phyloP scores from a whole-genome alignment of 225 moss, liverwort and hornwort species.

The Marchantia polymorpha region DNA sequence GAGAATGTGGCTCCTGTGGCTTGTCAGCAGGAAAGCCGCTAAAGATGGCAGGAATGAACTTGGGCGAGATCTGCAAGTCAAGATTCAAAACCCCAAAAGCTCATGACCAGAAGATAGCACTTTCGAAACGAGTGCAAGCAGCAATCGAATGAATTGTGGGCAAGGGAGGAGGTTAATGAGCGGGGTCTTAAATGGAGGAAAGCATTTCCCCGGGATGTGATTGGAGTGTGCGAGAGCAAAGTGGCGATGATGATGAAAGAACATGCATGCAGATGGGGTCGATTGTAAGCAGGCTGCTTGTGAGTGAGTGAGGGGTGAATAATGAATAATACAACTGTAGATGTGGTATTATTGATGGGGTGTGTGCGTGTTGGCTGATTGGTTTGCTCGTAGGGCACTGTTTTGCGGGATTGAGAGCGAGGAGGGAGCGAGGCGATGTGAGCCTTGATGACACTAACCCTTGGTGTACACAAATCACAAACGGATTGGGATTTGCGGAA shows the following conservation, averaged over 20 bases:
- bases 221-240: background rate
- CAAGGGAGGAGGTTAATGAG: background rate
- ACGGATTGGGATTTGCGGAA: background rate
- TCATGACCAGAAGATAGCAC: background rate
- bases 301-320: constrained; percentile 9
- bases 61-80: background rate
- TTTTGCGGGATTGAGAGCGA: background rate
- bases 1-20: background rate
- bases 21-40: constrained; percentile 15
- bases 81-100: background rate
- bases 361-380: background rate
- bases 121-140: background rate
- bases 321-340: constrained; percentile 10
- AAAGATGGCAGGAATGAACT: background rate
- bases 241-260: constrained; percentile 12
- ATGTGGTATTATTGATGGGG: constrained; percentile 11
- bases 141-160: background rate
- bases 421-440: background rate
- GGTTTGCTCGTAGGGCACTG: constrained; percentile 10
- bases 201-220: constrained; percentile 9
- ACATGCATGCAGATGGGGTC: constrained; percentile 21
- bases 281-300: constrained; percentile 18
- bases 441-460: background rate
- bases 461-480: background rate
- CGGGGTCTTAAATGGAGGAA: constrained; percentile 2